These are phyloP conservation scores for Serendipita indica DNA, from an alignment of 768 basidiomycete genomes.

Conservation along the genomic window DNA sequence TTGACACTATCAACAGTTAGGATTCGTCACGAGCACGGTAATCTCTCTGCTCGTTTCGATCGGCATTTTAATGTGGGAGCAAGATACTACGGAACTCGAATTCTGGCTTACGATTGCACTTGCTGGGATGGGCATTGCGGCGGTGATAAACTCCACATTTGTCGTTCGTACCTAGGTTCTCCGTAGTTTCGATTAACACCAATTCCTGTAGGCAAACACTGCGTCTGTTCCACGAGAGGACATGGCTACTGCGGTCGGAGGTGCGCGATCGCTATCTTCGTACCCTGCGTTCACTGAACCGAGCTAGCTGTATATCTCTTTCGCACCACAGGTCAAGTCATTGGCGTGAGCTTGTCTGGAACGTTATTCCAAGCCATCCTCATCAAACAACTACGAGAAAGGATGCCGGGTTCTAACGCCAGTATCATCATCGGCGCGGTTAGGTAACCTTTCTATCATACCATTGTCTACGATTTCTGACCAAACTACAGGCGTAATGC, in stretches of 20 bases:
- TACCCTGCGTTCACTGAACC: conserved; percentile 8
- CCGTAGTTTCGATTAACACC: conserved; percentile 11
- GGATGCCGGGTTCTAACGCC: conserved; percentile 65
- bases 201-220: conserved; percentile 58
- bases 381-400: conserved; percentile 46
- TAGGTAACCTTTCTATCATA: background rate
- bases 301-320: conserved; percentile 88
- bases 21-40: conserved; percentile 37
- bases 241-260: conserved; percentile 78
- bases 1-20: conserved; percentile 46
- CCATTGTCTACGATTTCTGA: conserved; percentile 1
- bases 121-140: conserved; percentile 50
- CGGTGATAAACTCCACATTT: background rate
- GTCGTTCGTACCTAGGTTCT: background rate
- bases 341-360: conserved; percentile 82
- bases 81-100: conserved; percentile 35
- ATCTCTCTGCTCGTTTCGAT: conserved; percentile 55
- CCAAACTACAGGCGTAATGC: conserved; percentile 29
- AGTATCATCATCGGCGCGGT: background rate
- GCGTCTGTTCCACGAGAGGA: conserved; percentile 65
- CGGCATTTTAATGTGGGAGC: conserved; percentile 52
- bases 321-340: conserved; percentile 85
- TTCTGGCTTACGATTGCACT: conserved; percentile 68
- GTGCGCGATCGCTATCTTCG: conserved; percentile 33
- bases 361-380: conserved; percentile 74